A percentile compares a stretch with the other conserved stretches of the same genome.
Conservation (phyloP, 129 eudicot species). For the Lactuca sativa region DNA sequence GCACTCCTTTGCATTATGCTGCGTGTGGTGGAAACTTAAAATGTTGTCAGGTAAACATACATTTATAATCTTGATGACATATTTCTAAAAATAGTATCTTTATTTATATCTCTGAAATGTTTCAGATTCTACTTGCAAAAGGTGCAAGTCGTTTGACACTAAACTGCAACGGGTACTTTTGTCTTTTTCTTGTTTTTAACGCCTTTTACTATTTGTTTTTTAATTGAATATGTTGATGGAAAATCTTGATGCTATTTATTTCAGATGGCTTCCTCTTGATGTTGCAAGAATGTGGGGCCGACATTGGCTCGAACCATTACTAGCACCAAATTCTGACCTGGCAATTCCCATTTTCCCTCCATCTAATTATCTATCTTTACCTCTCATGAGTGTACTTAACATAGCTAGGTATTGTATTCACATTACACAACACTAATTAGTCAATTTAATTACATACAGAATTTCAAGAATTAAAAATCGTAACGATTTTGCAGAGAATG, state of each 20-base stretch:
- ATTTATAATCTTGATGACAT: neutral
- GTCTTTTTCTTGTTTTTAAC: neutral
- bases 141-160: slow-evolving; percentile 87
- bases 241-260: slow-evolving; percentile 31
- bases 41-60: slow-evolving; percentile 75
- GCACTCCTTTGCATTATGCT: slow-evolving; percentile 99
- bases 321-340: slow-evolving; percentile 73
- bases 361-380: slow-evolving; percentile 80
- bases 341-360: slow-evolving; percentile 67
- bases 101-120: slow-evolving; percentile 1
- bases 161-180: slow-evolving; percentile 83
- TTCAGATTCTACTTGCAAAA: slow-evolving; percentile 90
- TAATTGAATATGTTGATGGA: slow-evolving; percentile 2
- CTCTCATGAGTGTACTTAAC: slow-evolving; percentile 82
- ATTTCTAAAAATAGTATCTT: neutral
- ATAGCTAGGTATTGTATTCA: slow-evolving; percentile 72
- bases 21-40: slow-evolving; percentile 96
- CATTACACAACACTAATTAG: neutral
- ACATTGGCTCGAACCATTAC: slow-evolving; percentile 92
- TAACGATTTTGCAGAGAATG: slow-evolving; percentile 55
- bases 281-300: slow-evolving; percentile 98
- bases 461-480: neutral
- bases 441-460: neutral
- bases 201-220: neutral
- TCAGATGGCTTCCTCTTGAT: slow-evolving; percentile 95